Conservation (phyloP, 2,329 filamentous ascomycete species). For the Epichloe aotearoae region DNA sequence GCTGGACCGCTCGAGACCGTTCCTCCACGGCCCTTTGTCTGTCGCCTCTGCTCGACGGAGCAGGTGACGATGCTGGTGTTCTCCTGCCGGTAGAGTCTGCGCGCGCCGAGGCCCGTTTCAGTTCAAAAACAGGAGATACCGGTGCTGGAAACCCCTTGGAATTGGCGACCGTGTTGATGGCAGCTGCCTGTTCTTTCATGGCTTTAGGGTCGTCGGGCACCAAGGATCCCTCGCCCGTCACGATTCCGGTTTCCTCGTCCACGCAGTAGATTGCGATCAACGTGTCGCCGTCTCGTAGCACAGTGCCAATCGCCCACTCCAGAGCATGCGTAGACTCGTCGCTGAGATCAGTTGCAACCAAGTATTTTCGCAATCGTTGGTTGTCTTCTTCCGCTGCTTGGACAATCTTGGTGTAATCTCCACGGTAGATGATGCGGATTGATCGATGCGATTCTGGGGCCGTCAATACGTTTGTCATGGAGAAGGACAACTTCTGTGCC, state of each 20-base stretch:
- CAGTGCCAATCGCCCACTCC: conserved; percentile 95
- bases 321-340: conserved; percentile 89
- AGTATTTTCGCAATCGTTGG: conserved; percentile 71
- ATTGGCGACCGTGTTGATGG: conserved; percentile 50
- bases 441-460: conserved; percentile 66
- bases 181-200: conserved; percentile 61
- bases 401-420: conserved; percentile 66
- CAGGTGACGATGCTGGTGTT: conserved; percentile 32
- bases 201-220: conserved; percentile 61
- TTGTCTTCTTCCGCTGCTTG: conserved; percentile 67
- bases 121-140: conserved; percentile 21
- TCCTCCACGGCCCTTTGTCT: conserved; percentile 59
- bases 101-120: conserved; percentile 17
- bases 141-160: conserved; percentile 21
- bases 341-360: conserved; percentile 91
- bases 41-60: conserved; percentile 33
- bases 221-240: conserved; percentile 32
- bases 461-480: conserved; percentile 66
- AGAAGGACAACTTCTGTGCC: conserved; percentile 73
- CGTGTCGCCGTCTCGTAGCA: conserved; percentile 86
- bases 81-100: conserved; percentile 16
- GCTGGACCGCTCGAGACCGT: conserved; percentile 64
- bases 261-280: conserved; percentile 87
- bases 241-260: conserved; percentile 67
- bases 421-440: conserved; percentile 80